Percentiles rank a stretch among this genome's conserved stretches.
Evolutionary conservation across 2,329 filamentous ascomycete genomes (phyloP).

Genomic region (Ophiocordyceps australis): DNA sequence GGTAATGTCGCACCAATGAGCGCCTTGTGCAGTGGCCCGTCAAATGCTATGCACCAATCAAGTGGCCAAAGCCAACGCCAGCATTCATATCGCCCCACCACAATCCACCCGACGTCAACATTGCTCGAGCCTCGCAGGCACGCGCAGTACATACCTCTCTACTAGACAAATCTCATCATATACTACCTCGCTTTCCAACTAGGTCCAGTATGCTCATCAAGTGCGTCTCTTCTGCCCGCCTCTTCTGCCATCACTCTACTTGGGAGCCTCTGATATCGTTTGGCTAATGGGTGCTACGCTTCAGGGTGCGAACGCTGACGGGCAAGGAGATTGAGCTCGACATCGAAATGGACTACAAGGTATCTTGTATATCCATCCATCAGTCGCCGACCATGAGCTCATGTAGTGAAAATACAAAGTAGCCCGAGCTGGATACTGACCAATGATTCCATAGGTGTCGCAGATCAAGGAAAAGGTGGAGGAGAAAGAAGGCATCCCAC

Average conservation of each 20-base stretch:
- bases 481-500: constrained; percentile 96
- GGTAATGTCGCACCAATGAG: too few species aligned
- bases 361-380: constrained; percentile 16
- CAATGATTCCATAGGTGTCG: constrained; percentile 65
- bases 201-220: constrained; percentile 28
- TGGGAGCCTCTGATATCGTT: too few species aligned
- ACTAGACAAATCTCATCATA: too few species aligned
- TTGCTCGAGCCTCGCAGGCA: constrained; percentile 3
- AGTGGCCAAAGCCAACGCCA: too few species aligned
- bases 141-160: not conserved
- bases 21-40: too few species aligned
- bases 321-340: constrained; percentile 98
- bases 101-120: too few species aligned
- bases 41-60: too few species aligned
- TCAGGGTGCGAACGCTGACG: constrained; percentile 87
- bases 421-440: too few species aligned
- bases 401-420: too few species aligned
- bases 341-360: constrained; percentile 88
- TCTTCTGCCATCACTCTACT: too few species aligned
- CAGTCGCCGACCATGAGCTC: not conserved
- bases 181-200: not conserved
- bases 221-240: constrained; percentile 13
- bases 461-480: constrained; percentile 98
- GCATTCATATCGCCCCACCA: too few species aligned
- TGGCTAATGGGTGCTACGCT: not conserved